phyloP scores from a whole-genome alignment of 1,284 basidiomycete genomes.

The Trichosporon sp. region DNA sequence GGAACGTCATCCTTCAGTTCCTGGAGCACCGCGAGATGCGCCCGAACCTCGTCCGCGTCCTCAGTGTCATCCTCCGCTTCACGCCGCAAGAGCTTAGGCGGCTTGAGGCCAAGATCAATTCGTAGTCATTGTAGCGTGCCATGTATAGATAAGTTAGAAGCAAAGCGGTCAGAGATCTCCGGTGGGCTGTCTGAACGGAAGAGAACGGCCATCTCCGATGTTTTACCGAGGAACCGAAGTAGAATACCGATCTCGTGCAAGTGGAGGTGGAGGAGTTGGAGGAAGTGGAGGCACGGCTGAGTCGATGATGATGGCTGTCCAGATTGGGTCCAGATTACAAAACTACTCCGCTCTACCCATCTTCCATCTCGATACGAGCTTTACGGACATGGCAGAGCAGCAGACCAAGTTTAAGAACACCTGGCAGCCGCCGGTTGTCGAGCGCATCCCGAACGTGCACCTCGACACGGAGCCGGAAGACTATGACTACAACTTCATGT shows the following conservation, averaged over 20 bases:
- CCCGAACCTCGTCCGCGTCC: slow-evolving; percentile 81
- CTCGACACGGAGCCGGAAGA: slow-evolving; percentile 31
- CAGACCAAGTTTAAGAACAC: slow-evolving; percentile 23
- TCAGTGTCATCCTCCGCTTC: slow-evolving; percentile 84
- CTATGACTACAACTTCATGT: slow-evolving; percentile 46
- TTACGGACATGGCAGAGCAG: not conserved
- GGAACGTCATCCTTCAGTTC: slow-evolving; percentile 91
- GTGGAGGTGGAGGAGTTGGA: not conserved
- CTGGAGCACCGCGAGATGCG: slow-evolving; percentile 81
- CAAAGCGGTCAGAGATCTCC: not conserved
- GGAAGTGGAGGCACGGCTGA: not conserved
- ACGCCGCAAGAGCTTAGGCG: slow-evolving; percentile 88
- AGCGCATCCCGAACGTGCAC: slow-evolving; percentile 23
- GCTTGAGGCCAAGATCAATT: slow-evolving; percentile 61
- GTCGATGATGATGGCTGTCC: not conserved
- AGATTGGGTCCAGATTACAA: not conserved
- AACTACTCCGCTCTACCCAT: not conserved
- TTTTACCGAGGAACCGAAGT: too few species aligned
- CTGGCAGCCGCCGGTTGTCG: slow-evolving; percentile 17
- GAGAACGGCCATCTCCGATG: not conserved
- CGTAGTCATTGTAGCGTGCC: slow-evolving; percentile 15
- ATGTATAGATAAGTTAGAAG: slow-evolving; percentile 40
- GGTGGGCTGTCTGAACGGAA: not conserved
- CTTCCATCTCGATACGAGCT: not conserved
- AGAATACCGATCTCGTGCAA: too few species aligned